phyloP scores from a whole-genome alignment of 148 eudicot species.

The Vaccinium macrocarpon region DNA sequence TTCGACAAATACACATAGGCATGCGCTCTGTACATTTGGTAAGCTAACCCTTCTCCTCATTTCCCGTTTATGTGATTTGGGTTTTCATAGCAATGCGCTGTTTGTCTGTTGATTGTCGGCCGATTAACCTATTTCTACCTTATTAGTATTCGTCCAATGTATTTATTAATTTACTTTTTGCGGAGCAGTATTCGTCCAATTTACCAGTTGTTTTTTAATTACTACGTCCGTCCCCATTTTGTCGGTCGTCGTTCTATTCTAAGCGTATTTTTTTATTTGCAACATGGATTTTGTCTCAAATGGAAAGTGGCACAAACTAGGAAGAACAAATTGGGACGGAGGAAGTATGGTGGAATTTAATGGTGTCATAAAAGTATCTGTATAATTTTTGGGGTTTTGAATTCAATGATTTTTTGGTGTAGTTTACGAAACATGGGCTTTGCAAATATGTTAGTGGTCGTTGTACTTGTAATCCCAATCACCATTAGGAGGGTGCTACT shows the following conservation, averaged over 20 bases:
- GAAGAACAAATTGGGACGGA: too few relatives aligned
- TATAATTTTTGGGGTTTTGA: not conserved
- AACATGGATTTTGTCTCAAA: too few relatives aligned
- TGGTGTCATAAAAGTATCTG: not conserved
- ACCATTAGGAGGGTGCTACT: not conserved
- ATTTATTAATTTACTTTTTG: not conserved
- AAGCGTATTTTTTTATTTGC: too few relatives aligned
- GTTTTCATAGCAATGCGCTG: not conserved
- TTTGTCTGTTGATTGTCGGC: not conserved
- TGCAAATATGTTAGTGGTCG: not conserved
- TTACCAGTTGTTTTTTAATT: too few relatives aligned
- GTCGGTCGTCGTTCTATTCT: too few relatives aligned
- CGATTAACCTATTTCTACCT: not conserved
- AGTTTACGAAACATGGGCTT: not conserved
- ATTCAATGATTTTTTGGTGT: not conserved
- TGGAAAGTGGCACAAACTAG: too few relatives aligned
- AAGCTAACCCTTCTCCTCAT: constrained; percentile 14
- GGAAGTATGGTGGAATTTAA: not conserved
- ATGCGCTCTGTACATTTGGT: constrained; percentile 3
- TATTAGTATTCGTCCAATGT: not conserved
- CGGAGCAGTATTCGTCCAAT: too few relatives aligned
- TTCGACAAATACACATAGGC: not conserved
- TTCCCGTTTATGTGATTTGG: not conserved
- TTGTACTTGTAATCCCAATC: not conserved
- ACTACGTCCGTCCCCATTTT: too few relatives aligned